Base-by-base conservation (phyloP, 352 stramenopile species). In the Globisporangium okanoganense region DNA sequence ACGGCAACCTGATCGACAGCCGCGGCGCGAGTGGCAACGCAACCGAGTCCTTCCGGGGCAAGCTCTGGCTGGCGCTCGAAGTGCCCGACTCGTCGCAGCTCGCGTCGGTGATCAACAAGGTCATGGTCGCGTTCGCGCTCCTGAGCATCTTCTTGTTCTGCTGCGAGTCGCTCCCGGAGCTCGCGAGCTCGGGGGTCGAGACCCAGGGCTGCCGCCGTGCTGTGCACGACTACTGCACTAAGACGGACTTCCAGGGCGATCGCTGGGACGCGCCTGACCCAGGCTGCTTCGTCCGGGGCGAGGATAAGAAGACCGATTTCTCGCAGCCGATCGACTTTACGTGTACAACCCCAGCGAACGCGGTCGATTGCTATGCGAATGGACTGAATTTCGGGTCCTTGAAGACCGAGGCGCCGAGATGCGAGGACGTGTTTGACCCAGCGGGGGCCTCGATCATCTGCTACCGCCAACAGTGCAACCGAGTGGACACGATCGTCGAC, bases 121-220 rank as follows among this genome's bases (percentile, higher is more conserved):
- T 76, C 20, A 84, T 92, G 71, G 71, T 92, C 16, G 50, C 33
- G 10, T 72, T 81, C 25, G 67, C 79, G 24, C 50, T 94, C 1
- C 48, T 86, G 59, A 94, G 84, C 27, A 63, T 92, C 27, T 74
- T 88, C 41, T 45, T 90, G 2, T 92, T 92, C 58, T 92, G 83
- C 50, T 74, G 61, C 33, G 77, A 94, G 53, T 92, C 84, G 5
- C 61, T 90, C 5, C 84, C 77, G 5, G 84, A 94, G 48, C 57
- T 94, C 9, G 72, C 77, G 35, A 57, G 58, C 27, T 81, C 65
- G 33, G 84, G 82, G 1, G 58, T 82, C 2, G 62, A 78, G 40
- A 80, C 78, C 0, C 54, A 22, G 1, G 66, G 71, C 1, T 94
- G 84, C 31, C 70, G 57, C 36, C 61, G 59, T 9, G 79, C 86